Percentiles rank a stretch among this genome's conserved stretches.
phyloP scores from a whole-genome alignment of 164 flowering plant species.

The Santalum album region DNA sequence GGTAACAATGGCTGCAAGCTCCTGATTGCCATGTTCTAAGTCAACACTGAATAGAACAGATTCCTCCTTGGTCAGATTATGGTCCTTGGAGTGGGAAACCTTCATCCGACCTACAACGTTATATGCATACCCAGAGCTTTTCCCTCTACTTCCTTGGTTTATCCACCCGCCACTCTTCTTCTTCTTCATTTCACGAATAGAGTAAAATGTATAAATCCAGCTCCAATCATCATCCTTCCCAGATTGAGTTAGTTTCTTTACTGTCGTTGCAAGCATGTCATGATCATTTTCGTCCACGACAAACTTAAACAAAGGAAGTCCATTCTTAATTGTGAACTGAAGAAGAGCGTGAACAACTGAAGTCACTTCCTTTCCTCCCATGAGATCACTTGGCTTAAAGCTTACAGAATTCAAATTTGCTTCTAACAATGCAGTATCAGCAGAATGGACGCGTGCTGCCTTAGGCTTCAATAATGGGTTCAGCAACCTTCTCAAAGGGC shows the following conservation, averaged over 20 bases:
- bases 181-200: constrained; percentile 44
- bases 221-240: constrained; percentile 33
- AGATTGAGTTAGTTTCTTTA: constrained; percentile 22
- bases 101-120: too few species aligned
- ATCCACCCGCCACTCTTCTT: constrained; percentile 61
- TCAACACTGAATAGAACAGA: too few species aligned
- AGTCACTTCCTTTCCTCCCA: constrained; percentile 14
- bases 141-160: constrained; percentile 1
- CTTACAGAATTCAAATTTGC: constrained; percentile 17
- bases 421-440: constrained; percentile 17
- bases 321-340: constrained; percentile 42
- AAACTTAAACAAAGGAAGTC: constrained; percentile 55
- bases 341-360: constrained; percentile 43
- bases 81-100: too few species aligned
- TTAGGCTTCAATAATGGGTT: constrained; percentile 59
- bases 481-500: constrained; percentile 75
- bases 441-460: constrained; percentile 16
- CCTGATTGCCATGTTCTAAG: too few species aligned
- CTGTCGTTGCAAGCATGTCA: constrained; percentile 47
- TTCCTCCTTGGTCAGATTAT: too few species aligned
- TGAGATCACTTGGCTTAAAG: constrained; percentile 10
- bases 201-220: constrained; percentile 41
- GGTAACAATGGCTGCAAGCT: too few species aligned
- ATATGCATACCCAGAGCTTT: too few species aligned
- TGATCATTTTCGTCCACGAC: constrained; percentile 28